Evolutionary conservation across 73 alveolate genomes (phyloP), one percentile per base, ranked within the genome.

Genomic region (Paramecium pentaurelia): DNA sequence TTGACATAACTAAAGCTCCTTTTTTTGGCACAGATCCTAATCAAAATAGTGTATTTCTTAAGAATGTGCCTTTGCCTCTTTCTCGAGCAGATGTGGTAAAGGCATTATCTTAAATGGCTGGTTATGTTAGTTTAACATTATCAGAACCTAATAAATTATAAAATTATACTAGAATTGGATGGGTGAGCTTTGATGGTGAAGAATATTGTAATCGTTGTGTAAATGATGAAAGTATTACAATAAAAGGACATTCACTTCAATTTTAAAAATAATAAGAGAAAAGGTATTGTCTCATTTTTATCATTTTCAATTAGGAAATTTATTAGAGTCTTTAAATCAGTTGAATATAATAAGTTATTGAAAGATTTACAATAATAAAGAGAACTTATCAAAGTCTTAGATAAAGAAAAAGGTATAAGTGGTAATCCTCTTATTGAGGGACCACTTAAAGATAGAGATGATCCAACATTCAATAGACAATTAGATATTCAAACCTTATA

Each of bases 391-490:
- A 80, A 80, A 36, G 28, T 28, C 10, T 47, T 80, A 9, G 91
- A 80, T 80, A 47, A 45, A 47, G 91, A 80, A 10, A 80, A 80
- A 37, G 73, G 73, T 3, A 45, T 80, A 3, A 36, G 28, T 25
- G 91, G 91, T 20, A 80, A 80, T 80, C 91, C 91, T 45, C 22
- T 80, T 6, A 5, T 47, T 8, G 91, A 80, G 25, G 91, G 91
- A 25, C 91, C 91, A 27, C 51, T 80, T 9, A 80, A 80, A 80
- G 91, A 80, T 80, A 80, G 91, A 80, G 91, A 80, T 47, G 91
- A 80, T 47, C 91, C 91, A 45, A 49, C 91, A 80, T 80, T 80
- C 27, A 80, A 80, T 47, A 40, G 91, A 36, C 18, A 80, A 49
- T 36, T 80, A 14, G 91, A 80, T 27, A 44, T 80, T 11, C 75